These are phyloP conservation scores for Rauvolfia tetraphylla DNA, from an alignment of 257 asterid genomes.

Conservation along the genomic window DNA sequence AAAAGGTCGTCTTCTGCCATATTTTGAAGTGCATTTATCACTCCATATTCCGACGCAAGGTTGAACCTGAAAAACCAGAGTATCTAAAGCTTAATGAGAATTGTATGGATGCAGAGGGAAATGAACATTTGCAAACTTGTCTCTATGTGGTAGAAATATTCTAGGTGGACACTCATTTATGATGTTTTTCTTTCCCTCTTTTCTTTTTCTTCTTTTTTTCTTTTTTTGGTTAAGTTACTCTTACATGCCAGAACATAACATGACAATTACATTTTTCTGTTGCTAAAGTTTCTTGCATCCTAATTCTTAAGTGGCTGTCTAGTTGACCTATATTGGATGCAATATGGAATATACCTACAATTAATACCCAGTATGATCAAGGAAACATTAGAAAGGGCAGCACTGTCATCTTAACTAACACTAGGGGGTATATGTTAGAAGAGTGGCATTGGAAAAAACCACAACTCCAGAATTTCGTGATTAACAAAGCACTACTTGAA, in stretches of 20 bases:
- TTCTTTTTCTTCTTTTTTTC: too few species aligned
- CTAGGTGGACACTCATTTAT: background rate
- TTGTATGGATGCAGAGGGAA: background rate
- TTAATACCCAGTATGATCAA: too few species aligned
- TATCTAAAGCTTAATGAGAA: constrained; percentile 5
- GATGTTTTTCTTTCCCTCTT: background rate
- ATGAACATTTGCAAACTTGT: background rate
- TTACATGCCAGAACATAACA: background rate
- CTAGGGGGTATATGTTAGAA: background rate
- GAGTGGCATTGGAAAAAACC: background rate
- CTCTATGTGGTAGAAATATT: background rate
- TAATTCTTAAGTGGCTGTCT: background rate
- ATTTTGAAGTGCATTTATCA: constrained; percentile 84
- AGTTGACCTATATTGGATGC: background rate
- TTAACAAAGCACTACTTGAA: constrained; percentile 12
- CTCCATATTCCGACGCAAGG: constrained; percentile 99
- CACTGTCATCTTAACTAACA: background rate
- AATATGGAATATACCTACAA: background rate
- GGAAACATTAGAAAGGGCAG: background rate
- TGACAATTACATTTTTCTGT: background rate
- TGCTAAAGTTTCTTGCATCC: background rate
- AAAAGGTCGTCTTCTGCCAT: constrained; percentile 89
- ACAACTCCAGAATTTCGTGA: background rate
- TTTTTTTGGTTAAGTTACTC: background rate
- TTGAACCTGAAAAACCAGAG: constrained; percentile 68